Evolutionary conservation across 495 filamentous ascomycete species (phyloP).

Genomic region (Aspergillus diversus): DNA sequence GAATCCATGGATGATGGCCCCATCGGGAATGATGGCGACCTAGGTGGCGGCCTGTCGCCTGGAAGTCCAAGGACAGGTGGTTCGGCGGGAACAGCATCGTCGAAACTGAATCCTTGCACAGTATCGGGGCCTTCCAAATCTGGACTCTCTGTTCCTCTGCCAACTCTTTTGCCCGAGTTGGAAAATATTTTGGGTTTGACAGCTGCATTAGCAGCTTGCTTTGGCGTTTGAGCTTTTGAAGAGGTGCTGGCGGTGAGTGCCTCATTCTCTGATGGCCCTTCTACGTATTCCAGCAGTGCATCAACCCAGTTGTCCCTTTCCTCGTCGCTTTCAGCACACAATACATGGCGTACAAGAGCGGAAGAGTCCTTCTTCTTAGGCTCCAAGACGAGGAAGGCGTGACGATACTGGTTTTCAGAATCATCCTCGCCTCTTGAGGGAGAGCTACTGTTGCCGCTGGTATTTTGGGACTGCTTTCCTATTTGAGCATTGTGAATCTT

Average conservation of each 20-base stretch:
- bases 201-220: constrained; percentile 22
- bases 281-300: constrained; percentile 86
- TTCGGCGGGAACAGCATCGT: constrained; percentile 75
- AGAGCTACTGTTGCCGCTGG: constrained; percentile 56
- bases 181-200: constrained; percentile 34
- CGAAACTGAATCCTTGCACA: constrained; percentile 82
- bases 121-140: constrained; percentile 49
- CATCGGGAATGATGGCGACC: constrained; percentile 36
- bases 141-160: constrained; percentile 45
- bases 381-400: constrained; percentile 93
- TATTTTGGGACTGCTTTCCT: constrained; percentile 76
- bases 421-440: constrained; percentile 68
- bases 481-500: constrained; percentile 91
- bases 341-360: constrained; percentile 87
- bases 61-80: constrained; percentile 65
- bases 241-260: constrained; percentile 7
- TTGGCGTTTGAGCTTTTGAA: constrained; percentile 32
- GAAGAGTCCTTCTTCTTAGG: constrained; percentile 95
- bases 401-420: constrained; percentile 90
- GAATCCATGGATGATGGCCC: constrained; percentile 30
- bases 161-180: constrained; percentile 50
- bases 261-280: constrained; percentile 61
- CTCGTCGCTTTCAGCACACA: constrained; percentile 92
- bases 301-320: constrained; percentile 96
- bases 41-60: constrained; percentile 39